Conservation (phyloP, 2,329 filamentous ascomycete genomes). For the Verruconis gallopava region DNA sequence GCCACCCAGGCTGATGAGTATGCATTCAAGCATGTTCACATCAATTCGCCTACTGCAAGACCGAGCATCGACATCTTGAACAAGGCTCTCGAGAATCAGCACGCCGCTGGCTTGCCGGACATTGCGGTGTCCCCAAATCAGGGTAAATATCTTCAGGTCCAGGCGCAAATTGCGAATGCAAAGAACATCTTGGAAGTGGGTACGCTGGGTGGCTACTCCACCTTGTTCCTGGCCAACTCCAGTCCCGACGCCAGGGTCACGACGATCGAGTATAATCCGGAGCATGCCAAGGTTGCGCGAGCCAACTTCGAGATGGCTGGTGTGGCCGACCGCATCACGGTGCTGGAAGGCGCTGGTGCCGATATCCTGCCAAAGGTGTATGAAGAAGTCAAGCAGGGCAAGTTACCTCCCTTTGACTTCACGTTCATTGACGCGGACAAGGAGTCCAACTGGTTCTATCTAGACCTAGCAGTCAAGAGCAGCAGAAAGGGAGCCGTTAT, state of each 20-base stretch:
- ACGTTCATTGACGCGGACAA: constrained; percentile 43
- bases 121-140: constrained; percentile 19
- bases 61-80: constrained; percentile 14
- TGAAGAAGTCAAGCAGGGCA: constrained; percentile 27
- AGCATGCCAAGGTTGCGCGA: constrained; percentile 34
- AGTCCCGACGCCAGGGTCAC: constrained; percentile 30
- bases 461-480: constrained; percentile 32
- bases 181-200: constrained; percentile 38
- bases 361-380: constrained; percentile 30
- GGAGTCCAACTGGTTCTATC: constrained; percentile 37
- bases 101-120: constrained; percentile 19
- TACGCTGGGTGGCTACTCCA: constrained; percentile 41
- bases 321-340: constrained; percentile 29
- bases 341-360: constrained; percentile 33
- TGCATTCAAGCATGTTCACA: constrained; percentile 22
- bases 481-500: constrained; percentile 29
- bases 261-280: constrained; percentile 37
- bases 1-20: constrained; percentile 29
- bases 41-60: background rate
- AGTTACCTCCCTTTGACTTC: constrained; percentile 33
- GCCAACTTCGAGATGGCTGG: constrained; percentile 31
- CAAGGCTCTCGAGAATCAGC: constrained; percentile 15
- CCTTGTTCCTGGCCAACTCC: constrained; percentile 38
- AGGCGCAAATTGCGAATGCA: constrained; percentile 14
- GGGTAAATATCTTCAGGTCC: constrained; percentile 10